phyloP scores from a whole-genome alignment of 2,329 filamentous ascomycete genomes.

The Pseudogymnoascus sp. region DNA sequence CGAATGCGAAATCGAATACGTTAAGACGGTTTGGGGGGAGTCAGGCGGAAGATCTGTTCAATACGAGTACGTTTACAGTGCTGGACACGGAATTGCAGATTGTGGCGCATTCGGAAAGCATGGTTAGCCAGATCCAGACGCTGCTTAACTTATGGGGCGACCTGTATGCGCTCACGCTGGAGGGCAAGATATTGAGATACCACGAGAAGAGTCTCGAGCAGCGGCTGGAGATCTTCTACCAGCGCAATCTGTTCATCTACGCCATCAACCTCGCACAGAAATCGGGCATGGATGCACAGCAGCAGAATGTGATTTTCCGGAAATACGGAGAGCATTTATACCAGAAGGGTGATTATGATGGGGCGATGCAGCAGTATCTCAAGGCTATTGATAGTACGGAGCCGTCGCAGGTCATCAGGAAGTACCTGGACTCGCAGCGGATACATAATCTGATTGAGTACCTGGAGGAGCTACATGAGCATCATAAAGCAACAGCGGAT shows the following conservation, averaged over 20 bases:
- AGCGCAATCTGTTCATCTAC: conserved; percentile 82
- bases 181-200: conserved; percentile 86
- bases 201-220: conserved; percentile 86
- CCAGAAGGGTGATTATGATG: conserved; percentile 91
- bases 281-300: conserved; percentile 65
- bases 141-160: conserved; percentile 87
- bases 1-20: conserved; percentile 44
- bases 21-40: conserved; percentile 64
- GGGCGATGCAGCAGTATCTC: conserved; percentile 98
- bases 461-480: conserved; percentile 89
- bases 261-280: conserved; percentile 92
- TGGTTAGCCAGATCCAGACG: conserved; percentile 70
- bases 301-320: conserved; percentile 87
- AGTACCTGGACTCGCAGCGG: conserved; percentile 93
- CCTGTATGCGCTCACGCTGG: conserved; percentile 79
- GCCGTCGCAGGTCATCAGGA: conserved; percentile 90
- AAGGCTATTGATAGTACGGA: conserved; percentile 94
- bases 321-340: conserved; percentile 93
- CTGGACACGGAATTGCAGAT: conserved; percentile 89
- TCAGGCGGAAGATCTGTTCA: conserved; percentile 70
- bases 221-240: conserved; percentile 86
- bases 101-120: conserved; percentile 77
- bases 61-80: conserved; percentile 78
- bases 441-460: conserved; percentile 98
- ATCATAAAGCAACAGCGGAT: conserved; percentile 85